phyloP scores from a whole-genome alignment of 768 basidiomycete genomes.

The Vishniacozyma victoriae region DNA sequence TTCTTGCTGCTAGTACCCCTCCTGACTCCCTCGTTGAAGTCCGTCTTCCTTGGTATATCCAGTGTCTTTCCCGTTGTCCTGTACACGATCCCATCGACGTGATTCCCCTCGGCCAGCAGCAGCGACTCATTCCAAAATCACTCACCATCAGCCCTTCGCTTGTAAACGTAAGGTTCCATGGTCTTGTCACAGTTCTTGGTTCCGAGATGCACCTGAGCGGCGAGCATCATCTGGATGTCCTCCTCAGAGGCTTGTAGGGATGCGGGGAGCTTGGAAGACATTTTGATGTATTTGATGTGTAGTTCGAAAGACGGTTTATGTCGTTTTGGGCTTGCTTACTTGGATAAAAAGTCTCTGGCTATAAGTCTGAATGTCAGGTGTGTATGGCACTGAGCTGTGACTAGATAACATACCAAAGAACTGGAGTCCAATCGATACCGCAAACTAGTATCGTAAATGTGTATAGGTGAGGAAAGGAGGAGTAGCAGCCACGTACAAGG shows the following conservation, averaged over 20 bases:
- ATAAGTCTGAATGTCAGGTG: too few relatives aligned
- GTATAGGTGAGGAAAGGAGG: too few relatives aligned
- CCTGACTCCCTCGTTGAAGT: too few relatives aligned
- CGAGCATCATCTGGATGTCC: slow-evolving; percentile 89
- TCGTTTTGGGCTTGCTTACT: slow-evolving; percentile 38
- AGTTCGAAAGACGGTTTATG: slow-evolving; percentile 1
- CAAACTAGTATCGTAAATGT: too few relatives aligned
- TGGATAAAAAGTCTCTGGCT: slow-evolving; percentile 29
- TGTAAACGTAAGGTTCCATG: slow-evolving; percentile 98
- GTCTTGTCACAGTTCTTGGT: slow-evolving; percentile 99
- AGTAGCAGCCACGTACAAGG: too few relatives aligned
- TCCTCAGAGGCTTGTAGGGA: slow-evolving; percentile 91
- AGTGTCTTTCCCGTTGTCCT: background rate
- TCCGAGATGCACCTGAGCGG: slow-evolving; percentile 94
- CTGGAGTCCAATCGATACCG: too few relatives aligned
- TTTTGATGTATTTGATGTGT: slow-evolving; percentile 16
- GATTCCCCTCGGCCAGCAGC: too few relatives aligned
- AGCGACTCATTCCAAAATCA: slow-evolving; percentile 4
- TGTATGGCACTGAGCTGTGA: too few relatives aligned
- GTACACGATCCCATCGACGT: background rate
- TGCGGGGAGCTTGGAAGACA: slow-evolving; percentile 72
- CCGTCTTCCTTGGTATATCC: background rate
- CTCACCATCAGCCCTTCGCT: slow-evolving; percentile 89
- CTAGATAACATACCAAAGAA: too few relatives aligned
- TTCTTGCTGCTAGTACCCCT: too few relatives aligned